These are phyloP conservation scores for Polygonum maritimum DNA, from an alignment of 148 eudicot species.

Conservation along the genomic window DNA sequence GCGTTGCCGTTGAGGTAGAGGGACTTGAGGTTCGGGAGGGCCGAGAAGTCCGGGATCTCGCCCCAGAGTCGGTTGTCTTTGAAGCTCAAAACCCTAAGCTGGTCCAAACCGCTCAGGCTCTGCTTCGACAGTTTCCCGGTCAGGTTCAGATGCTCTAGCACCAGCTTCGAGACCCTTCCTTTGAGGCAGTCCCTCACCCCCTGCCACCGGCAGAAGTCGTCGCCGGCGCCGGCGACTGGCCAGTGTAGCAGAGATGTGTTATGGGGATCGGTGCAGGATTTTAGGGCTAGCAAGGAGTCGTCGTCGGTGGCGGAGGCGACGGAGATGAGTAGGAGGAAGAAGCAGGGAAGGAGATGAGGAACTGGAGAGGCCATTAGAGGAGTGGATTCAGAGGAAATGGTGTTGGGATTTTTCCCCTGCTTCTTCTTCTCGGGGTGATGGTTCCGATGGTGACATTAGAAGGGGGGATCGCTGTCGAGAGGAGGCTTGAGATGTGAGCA, in stretches of 20 bases:
- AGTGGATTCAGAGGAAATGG: not conserved
- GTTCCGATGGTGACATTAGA: slow-evolving; percentile 5
- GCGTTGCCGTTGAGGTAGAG: slow-evolving; percentile 6
- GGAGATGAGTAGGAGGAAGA: not conserved
- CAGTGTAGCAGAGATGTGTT: slow-evolving; percentile 1
- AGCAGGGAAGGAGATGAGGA: not conserved
- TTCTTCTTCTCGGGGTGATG: not conserved
- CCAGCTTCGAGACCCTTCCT: slow-evolving; percentile 77
- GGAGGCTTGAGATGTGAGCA: slow-evolving; percentile 6
- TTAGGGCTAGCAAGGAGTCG: slow-evolving; percentile 1
- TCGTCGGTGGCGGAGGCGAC: slow-evolving; percentile 1
- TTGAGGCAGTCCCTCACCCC: slow-evolving; percentile 64
- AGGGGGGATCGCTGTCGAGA: not conserved
- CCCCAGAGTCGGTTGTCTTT: slow-evolving; percentile 1
- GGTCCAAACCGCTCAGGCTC: slow-evolving; percentile 20
- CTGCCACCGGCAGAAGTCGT: slow-evolving; percentile 55
- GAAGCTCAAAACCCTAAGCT: slow-evolving; percentile 12
- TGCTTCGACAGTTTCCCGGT: slow-evolving; percentile 25
- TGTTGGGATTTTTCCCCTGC: not conserved
- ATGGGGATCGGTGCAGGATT: not conserved
- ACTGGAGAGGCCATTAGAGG: not conserved
- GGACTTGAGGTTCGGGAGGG: not conserved
- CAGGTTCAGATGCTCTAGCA: slow-evolving; percentile 47
- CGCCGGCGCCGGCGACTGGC: not conserved
- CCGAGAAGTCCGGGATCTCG: slow-evolving; percentile 6